A percentile compares a stretch with the other conserved stretches of the same genome.
Evolutionary conservation across 768 basidiomycete genomes (phyloP).

Genomic region (Phaeotremella skinneri): DNA sequence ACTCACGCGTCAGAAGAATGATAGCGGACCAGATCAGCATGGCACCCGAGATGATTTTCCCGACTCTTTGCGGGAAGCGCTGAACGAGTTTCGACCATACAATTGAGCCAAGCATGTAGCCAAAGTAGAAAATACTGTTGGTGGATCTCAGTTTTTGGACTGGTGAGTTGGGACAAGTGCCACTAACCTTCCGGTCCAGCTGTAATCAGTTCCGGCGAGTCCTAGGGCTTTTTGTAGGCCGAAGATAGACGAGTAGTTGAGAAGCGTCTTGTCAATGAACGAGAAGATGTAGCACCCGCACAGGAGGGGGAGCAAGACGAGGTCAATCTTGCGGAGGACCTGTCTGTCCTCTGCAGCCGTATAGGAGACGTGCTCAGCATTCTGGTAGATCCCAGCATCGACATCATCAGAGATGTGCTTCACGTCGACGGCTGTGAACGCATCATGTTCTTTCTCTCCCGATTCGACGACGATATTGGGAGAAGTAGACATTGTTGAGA

Average conservation of each 20-base stretch:
- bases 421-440: background rate
- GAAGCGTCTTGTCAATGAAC: conserved; percentile 1
- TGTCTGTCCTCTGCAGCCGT: background rate
- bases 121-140: conserved; percentile 3
- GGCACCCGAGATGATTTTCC: conserved; percentile 3
- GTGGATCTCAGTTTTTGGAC: background rate
- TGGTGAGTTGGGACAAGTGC: background rate
- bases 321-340: conserved; percentile 11
- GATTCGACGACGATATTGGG: background rate
- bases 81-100: conserved; percentile 11
- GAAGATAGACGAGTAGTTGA: background rate
- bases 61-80: conserved; percentile 5
- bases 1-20: conserved; percentile 12
- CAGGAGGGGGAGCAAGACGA: conserved; percentile 7
- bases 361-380: conserved; percentile 6
- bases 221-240: background rate
- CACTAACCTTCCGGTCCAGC: background rate
- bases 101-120: conserved; percentile 5
- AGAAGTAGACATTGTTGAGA: background rate
- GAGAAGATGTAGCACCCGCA: conserved; percentile 15
- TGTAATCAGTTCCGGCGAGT: background rate
- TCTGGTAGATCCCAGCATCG: background rate
- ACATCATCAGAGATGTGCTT: background rate
- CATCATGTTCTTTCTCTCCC: background rate
- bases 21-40: conserved; percentile 7